A percentile compares a stretch with the other conserved stretches of the same genome.
phyloP scores from a whole-genome alignment of 768 basidiomycete genomes.

The Agaricus subrufescens region DNA sequence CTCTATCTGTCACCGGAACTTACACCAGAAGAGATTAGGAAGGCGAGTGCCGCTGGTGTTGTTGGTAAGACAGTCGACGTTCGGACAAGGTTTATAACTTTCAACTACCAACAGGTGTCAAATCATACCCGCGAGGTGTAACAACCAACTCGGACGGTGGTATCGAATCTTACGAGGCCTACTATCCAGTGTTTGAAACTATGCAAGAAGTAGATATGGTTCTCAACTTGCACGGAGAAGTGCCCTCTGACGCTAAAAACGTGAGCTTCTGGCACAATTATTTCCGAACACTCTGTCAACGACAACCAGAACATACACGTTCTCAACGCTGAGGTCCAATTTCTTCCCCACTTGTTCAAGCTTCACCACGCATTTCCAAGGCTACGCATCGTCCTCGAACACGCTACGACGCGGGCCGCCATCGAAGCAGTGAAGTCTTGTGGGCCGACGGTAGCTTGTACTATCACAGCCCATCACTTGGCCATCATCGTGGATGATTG shows the following conservation, averaged over 20 bases:
- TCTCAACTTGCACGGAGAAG: slow-evolving; percentile 94
- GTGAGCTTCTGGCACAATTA: slow-evolving; percentile 6
- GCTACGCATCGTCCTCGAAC: slow-evolving; percentile 94
- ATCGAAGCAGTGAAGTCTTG: slow-evolving; percentile 79
- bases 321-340: slow-evolving; percentile 87
- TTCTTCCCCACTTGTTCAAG: slow-evolving; percentile 82
- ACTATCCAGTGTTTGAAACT: slow-evolving; percentile 88
- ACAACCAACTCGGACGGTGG: slow-evolving; percentile 97
- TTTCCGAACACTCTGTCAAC: slow-evolving; percentile 34
- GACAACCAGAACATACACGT: slow-evolving; percentile 74
- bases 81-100: too few species aligned
- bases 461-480: slow-evolving; percentile 96
- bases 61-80: slow-evolving; percentile 34
- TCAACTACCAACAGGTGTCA: slow-evolving; percentile 53
- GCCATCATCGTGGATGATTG: slow-evolving; percentile 93
- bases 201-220: slow-evolving; percentile 96
- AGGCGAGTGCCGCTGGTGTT: slow-evolving; percentile 82
- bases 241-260: slow-evolving; percentile 71
- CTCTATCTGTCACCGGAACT: slow-evolving; percentile 91
- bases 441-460: slow-evolving; percentile 85
- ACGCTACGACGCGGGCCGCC: slow-evolving; percentile 91
- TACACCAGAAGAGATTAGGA: slow-evolving; percentile 86
- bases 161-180: slow-evolving; percentile 91
- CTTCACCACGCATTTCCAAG: slow-evolving; percentile 82
- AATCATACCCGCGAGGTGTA: slow-evolving; percentile 95